Conservation (phyloP, 2,329 filamentous ascomycete species). For the Pestalotiopsis sp. region DNA sequence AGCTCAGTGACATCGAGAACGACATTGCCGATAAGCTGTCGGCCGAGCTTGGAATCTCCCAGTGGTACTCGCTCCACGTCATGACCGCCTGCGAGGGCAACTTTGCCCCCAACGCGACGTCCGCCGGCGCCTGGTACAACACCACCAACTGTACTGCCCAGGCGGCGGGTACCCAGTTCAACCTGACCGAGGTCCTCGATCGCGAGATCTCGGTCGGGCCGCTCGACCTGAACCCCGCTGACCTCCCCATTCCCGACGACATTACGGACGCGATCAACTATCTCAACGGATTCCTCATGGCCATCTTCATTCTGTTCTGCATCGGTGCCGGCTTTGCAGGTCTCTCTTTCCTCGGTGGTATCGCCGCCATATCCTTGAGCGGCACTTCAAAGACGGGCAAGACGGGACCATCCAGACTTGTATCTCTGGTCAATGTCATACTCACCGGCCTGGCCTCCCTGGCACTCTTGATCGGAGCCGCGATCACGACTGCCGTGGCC, state of each 20-base stretch:
- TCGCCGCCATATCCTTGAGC: constrained; percentile 32
- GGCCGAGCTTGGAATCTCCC: constrained; percentile 46
- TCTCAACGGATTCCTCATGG: constrained; percentile 52
- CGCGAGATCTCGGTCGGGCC: constrained; percentile 47
- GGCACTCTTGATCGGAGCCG: constrained; percentile 42
- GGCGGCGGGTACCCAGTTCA: constrained; percentile 39
- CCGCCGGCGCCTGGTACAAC: constrained; percentile 38
- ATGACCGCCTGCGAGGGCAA: constrained; percentile 49
- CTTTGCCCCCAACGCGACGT: constrained; percentile 46
- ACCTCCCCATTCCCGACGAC: constrained; percentile 46
- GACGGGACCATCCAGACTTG: constrained; percentile 20
- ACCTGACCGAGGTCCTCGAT: constrained; percentile 50
- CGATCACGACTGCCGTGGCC: constrained; percentile 43
- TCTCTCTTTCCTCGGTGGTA: constrained; percentile 42
- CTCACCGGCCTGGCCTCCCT: constrained; percentile 39
- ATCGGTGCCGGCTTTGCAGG: constrained; percentile 44
- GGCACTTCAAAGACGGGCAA: constrained; percentile 18
- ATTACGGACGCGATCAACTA: constrained; percentile 50
- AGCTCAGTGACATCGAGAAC: constrained; percentile 42
- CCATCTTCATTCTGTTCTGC: constrained; percentile 51
- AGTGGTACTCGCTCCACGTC: constrained; percentile 56
- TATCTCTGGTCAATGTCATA: constrained; percentile 36
- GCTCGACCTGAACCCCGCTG: constrained; percentile 44
- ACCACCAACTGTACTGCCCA: constrained; percentile 47
- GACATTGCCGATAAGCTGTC: constrained; percentile 42